Evolutionary conservation across 2,329 filamentous ascomycete genomes (phyloP), one percentile per base, ranked within the genome.

Genomic region (Spiromastix sp.): DNA sequence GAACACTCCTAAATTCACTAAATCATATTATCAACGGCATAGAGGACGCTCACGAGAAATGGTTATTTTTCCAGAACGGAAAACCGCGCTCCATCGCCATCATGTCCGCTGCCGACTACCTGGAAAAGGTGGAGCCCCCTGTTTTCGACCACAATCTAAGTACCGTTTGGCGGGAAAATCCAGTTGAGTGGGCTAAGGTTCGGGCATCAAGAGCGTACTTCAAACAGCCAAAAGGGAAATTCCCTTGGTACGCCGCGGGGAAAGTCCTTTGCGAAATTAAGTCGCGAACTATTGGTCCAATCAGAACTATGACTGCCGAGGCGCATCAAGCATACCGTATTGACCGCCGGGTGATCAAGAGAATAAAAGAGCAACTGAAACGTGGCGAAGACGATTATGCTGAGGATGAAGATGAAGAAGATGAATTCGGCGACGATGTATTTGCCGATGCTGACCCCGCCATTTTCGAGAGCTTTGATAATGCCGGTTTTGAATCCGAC

Each of bases 181-280:
- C 32, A 1, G 32, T 45, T 13, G 53, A 57, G 29, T 62, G 55
- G 54, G 42, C 45, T 5, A 43, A 43, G 3, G 22, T 66, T 4
- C 43, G 63, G 26, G 63, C 64, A 2, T 64, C 61, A 2, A 59
- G 50, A 18, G 44, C 53, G 1, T 62, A 66, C 40, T n/a, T n/a
- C n/a, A 34, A 43, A 9, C 2, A 34, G 21, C n/a, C 16, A 15
- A 7, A 16, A 16, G 15, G 20, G 5, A 37, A 37, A 4, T 48
- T 41, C 15, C 30, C 42, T 10, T 56, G 50, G 50, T 44, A 49
- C 17, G 40, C 48, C 1, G 49, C 46, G 1, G 53, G 51, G 5
- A 25, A 39, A 2, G 43, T 50, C 18, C 42, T 60, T 4, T 56
- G 54, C 30, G 38, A 47, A 17, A 44, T 59, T 5, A 59, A 59